A percentile compares a stretch with the other conserved stretches of the same genome.
These are phyloP conservation scores for Encephalitozoon romaleae DNA, from an alignment of 371 early-diverging fungal genomes.

Conservation along the genomic window DNA sequence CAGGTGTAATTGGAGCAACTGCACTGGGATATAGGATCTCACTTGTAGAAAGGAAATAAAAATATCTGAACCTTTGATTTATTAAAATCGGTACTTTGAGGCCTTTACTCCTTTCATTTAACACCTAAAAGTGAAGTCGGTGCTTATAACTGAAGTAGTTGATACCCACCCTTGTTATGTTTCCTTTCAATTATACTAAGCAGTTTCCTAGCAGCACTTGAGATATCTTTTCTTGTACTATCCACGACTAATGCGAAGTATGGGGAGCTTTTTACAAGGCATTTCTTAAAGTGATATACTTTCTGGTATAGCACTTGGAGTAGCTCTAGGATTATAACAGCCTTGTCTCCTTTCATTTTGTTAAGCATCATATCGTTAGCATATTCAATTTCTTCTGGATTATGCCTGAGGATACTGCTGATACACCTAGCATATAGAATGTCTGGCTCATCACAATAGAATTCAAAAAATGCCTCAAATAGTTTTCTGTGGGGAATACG, in stretches of 20 bases:
- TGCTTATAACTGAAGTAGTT: neutral
- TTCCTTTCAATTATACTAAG: constrained; percentile 1
- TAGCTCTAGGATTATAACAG: neutral
- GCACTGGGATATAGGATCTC: constrained; percentile 20
- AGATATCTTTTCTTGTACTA: constrained; percentile 5
- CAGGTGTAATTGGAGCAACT: neutral
- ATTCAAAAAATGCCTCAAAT: neutral
- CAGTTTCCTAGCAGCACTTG: constrained; percentile 4
- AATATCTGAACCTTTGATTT: too few relatives aligned
- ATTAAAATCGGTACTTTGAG: too few relatives aligned
- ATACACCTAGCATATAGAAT: neutral
- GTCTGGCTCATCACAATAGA: neutral
- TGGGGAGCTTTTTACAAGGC: neutral
- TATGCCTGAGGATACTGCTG: neutral
- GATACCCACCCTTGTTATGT: neutral
- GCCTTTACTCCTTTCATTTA: too few relatives aligned
- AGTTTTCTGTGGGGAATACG: neutral
- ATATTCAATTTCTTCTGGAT: neutral
- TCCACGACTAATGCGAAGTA: constrained; percentile 14
- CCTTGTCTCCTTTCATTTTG: neutral
- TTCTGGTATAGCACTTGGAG: constrained; percentile 5
- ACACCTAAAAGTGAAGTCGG: neutral
- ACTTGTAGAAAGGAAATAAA: constrained; percentile 12
- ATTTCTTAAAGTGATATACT: constrained; percentile 9
- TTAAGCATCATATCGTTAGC: neutral